Evolutionary conservation across 2,329 filamentous ascomycete genomes (phyloP).

Genomic region (Colletotrichum sp.): DNA sequence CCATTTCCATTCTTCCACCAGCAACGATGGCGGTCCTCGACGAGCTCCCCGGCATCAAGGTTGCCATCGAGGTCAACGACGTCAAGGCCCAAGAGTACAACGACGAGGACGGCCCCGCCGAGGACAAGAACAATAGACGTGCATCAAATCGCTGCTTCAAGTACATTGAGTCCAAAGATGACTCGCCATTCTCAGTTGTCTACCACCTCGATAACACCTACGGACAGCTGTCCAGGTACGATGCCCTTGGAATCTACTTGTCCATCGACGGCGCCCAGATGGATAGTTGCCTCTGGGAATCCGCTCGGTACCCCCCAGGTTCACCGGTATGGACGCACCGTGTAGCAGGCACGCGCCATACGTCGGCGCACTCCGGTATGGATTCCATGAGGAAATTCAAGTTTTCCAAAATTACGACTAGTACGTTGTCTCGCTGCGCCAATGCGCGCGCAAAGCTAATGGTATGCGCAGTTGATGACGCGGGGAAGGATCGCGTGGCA

Average conservation of each 20-base stretch:
- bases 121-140: neutral
- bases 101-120: constrained; percentile 11
- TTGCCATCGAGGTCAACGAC: constrained; percentile 25
- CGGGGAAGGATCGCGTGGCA: neutral
- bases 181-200: constrained; percentile 22
- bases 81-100: constrained; percentile 23
- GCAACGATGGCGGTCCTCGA: constrained; percentile 28
- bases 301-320: neutral
- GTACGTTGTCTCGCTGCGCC: constrained; percentile 1
- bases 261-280: constrained; percentile 23
- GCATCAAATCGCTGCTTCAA: neutral
- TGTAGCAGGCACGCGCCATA: neutral
- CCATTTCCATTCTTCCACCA: neutral
- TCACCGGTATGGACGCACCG: neutral
- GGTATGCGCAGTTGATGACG: constrained; percentile 14
- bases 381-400: constrained; percentile 18
- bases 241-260: constrained; percentile 12
- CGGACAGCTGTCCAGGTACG: constrained; percentile 9
- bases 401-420: constrained; percentile 22
- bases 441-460: neutral
- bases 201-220: constrained; percentile 14
- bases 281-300: neutral
- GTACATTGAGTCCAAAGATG: constrained; percentile 26
- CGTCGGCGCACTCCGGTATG: neutral
- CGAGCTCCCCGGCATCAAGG: constrained; percentile 24